These are phyloP conservation scores for Salix dunnii DNA, from an alignment of 345 rosid genomes.

Conservation along the genomic window DNA sequence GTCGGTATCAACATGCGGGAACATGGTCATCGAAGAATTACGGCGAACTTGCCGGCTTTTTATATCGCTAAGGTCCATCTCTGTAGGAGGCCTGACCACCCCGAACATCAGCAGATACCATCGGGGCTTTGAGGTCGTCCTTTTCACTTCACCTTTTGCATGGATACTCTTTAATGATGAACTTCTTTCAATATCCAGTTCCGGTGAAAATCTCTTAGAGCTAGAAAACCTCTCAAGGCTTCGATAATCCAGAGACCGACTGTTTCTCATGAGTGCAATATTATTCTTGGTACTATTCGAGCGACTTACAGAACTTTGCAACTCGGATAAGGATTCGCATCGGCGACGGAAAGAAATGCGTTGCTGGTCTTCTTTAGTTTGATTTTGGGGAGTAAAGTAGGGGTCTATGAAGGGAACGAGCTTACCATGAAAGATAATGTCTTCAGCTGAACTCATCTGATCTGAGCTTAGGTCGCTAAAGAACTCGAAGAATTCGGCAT, in stretches of 20 bases:
- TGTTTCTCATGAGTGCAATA: constrained; percentile 34
- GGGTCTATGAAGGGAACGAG: constrained; percentile 48
- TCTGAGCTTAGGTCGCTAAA: constrained; percentile 34
- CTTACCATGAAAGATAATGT: constrained; percentile 61
- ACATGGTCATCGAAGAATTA: constrained; percentile 35
- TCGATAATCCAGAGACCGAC: constrained; percentile 55
- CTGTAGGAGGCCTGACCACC: constrained; percentile 53
- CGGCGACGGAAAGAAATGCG: constrained; percentile 27
- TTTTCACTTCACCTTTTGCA: constrained; percentile 18
- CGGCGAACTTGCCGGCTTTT: constrained; percentile 64
- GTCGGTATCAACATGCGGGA: constrained; percentile 23
- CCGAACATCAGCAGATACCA: constrained; percentile 71
- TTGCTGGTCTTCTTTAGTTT: not conserved
- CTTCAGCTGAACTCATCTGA: constrained; percentile 64
- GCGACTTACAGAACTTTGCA: constrained; percentile 22
- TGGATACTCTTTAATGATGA: constrained; percentile 24
- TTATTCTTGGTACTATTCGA: constrained; percentile 27
- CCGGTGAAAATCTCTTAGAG: constrained; percentile 7
- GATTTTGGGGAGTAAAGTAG: constrained; percentile 13
- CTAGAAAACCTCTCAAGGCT: constrained; percentile 31
- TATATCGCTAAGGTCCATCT: constrained; percentile 62
- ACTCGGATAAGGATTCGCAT: constrained; percentile 54
- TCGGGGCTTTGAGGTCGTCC: constrained; percentile 37
- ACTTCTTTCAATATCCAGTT: constrained; percentile 20
- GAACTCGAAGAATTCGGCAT: constrained; percentile 56